Conservation (phyloP, 192 early-diverging fungal genomes). For the Umbelopsis sp. region DNA sequence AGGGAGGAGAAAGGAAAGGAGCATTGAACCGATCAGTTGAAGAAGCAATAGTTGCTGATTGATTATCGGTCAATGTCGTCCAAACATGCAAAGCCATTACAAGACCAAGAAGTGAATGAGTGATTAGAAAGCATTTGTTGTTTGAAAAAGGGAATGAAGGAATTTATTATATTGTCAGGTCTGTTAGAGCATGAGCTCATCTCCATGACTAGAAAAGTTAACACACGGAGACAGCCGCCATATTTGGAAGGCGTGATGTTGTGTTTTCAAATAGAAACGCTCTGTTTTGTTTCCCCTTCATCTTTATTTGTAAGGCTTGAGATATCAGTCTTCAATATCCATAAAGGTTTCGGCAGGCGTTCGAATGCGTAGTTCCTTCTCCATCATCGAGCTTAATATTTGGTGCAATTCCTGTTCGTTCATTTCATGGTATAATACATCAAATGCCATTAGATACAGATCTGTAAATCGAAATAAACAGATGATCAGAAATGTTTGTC, state of each 20-base stretch:
- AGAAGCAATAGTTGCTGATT: too few species aligned
- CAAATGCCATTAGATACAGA: slow-evolving; percentile 57
- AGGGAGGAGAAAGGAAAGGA: neutral
- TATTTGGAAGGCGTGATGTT: neutral
- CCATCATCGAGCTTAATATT: slow-evolving; percentile 58
- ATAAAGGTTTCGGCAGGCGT: slow-evolving; percentile 32
- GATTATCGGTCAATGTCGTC: neutral
- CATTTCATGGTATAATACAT: slow-evolving; percentile 41
- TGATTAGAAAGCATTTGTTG: neutral
- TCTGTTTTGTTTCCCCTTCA: too few species aligned
- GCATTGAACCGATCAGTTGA: too few species aligned
- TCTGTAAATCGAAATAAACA: slow-evolving; percentile 27
- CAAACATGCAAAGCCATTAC: neutral
- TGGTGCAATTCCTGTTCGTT: slow-evolving; percentile 53
- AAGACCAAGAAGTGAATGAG: neutral
- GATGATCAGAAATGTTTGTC: neutral
- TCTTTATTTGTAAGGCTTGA: neutral
- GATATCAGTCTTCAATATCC: neutral
- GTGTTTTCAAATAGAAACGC: neutral
- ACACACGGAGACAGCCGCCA: neutral
- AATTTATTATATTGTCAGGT: neutral
- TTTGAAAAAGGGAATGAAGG: neutral
- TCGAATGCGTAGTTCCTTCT: slow-evolving; percentile 65
- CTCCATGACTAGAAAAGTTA: neutral
- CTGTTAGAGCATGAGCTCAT: neutral